Evolutionary conservation across 371 early-diverging fungal genomes (phyloP), one percentile per base, ranked within the genome.

Genomic region (Nosema granulosis): DNA sequence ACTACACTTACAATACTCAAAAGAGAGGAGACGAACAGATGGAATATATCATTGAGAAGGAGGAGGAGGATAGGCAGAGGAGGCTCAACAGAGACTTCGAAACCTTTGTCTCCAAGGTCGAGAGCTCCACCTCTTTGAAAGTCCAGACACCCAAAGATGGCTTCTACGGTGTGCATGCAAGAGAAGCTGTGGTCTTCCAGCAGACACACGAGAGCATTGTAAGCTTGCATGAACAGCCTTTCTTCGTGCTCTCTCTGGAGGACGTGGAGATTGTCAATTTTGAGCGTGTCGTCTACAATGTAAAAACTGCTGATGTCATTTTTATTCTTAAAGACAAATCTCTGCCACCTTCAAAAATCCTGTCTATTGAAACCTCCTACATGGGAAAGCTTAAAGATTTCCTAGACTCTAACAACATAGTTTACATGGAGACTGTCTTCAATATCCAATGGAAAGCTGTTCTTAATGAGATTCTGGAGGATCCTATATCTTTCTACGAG

Each of bases 301-400:
- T 97, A 34, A 95, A 95, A 88, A 95, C 95, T 83, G 97, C 96
- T 87, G 99, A 99, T 88, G 87, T 96, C 88, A 96, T 97, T 1
- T 92, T 97, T 87, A 90, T 97, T 0, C 93, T 93, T 85, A 95
- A 95, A 82, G 95, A 97, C 82, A 94, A 90, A 83, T 87, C 88
- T 29, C 88, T 90, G 52, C 79, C 92, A 3, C 93, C 93, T 0
- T 90, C 92, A n/a, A 94, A 95, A 68, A 92, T 99, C 85, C 93
- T 93, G 80, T 91, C 94, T 0, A 92, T 99, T 71, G 94, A 95
- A 28, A 91, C 92, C 87, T 89, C 89, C 56, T 91, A 93, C 77
- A 86, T 99, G 50, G 93, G 94, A 76, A 89, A 92, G 78, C 90
- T 97, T 73, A 95, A 95, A 86, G 96, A 95, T 69, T 95, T 95